Conservation (phyloP, 495 filamentous ascomycete species). For the Daldinia bambusicola region DNA sequence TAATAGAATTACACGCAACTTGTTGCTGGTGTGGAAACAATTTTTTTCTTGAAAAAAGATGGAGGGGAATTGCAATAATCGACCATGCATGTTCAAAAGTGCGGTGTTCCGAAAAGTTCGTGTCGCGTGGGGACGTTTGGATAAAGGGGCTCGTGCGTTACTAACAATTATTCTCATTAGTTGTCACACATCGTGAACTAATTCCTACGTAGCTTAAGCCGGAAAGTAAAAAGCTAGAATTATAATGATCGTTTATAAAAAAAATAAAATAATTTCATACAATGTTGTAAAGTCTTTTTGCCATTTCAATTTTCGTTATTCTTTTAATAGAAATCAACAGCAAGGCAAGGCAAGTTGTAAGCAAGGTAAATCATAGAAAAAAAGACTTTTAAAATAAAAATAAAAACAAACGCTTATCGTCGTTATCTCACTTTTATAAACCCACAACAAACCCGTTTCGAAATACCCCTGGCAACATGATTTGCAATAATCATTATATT, state of each 20-base stretch:
- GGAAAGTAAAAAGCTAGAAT: neutral
- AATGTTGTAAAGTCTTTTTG: neutral
- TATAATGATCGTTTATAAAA: neutral
- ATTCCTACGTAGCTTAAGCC: neutral
- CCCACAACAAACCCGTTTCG: neutral
- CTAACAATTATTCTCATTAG: neutral
- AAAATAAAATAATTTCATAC: neutral
- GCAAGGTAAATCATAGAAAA: no score
- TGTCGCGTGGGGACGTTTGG: neutral
- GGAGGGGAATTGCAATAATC: neutral
- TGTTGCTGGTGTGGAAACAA: neutral
- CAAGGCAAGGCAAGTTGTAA: neutral
- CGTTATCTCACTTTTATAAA: no score
- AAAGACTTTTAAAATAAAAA: no score
- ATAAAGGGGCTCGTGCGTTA: constrained; percentile 4
- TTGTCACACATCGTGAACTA: no score
- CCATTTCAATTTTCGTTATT: neutral
- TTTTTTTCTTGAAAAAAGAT: neutral
- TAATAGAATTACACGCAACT: neutral
- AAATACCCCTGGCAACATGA: neutral
- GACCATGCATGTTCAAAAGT: neutral
- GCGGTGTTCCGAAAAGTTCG: constrained; percentile 4
- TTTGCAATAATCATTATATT: neutral
- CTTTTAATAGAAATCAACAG: neutral
- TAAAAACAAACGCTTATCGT: no score